Evolutionary conservation across 768 basidiomycete species (phyloP).

Genomic region (Lactarius psammicola): DNA sequence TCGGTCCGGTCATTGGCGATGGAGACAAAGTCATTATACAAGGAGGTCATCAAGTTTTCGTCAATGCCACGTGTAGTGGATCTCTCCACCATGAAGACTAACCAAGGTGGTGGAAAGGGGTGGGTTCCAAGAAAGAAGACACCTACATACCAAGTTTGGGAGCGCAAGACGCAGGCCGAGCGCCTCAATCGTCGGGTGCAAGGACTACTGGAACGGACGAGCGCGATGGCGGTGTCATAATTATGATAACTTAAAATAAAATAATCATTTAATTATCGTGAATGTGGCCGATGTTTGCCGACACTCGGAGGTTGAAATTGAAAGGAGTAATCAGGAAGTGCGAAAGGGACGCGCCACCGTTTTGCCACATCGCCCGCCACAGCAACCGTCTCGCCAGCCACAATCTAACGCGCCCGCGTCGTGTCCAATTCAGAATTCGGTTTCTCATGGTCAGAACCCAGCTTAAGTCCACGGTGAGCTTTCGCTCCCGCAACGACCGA

Average conservation of each 20-base stretch:
- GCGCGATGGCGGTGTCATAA: conserved; percentile 35
- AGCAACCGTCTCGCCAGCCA: conserved; percentile 28
- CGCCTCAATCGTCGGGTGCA: conserved; percentile 65
- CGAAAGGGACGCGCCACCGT: conserved; percentile 28
- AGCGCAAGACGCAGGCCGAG: conserved; percentile 75
- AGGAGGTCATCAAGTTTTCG: conserved; percentile 86
- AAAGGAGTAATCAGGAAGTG: background rate
- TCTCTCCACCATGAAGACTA: conserved; percentile 58
- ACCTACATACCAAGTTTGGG: conserved; percentile 78
- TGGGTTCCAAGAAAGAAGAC: conserved; percentile 83
- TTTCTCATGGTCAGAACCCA: conserved; percentile 33
- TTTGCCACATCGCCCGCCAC: conserved; percentile 27
- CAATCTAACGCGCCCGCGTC: conserved; percentile 14
- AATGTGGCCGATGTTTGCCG: conserved; percentile 20
- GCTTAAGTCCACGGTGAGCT: conserved; percentile 37
- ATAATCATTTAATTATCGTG: background rate
- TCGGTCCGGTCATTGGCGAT: conserved; percentile 68
- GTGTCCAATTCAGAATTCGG: conserved; percentile 11
- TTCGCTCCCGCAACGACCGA: conserved; percentile 35
- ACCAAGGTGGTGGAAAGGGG: conserved; percentile 48
- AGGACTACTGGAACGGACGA: conserved; percentile 68
- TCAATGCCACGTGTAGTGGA: conserved; percentile 85
- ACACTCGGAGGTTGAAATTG: conserved; percentile 22
- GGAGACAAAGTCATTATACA: conserved; percentile 82
- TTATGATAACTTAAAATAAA: background rate